Conservation (phyloP, 2,329 filamentous ascomycete genomes). For the Fusarium coffeatum region DNA sequence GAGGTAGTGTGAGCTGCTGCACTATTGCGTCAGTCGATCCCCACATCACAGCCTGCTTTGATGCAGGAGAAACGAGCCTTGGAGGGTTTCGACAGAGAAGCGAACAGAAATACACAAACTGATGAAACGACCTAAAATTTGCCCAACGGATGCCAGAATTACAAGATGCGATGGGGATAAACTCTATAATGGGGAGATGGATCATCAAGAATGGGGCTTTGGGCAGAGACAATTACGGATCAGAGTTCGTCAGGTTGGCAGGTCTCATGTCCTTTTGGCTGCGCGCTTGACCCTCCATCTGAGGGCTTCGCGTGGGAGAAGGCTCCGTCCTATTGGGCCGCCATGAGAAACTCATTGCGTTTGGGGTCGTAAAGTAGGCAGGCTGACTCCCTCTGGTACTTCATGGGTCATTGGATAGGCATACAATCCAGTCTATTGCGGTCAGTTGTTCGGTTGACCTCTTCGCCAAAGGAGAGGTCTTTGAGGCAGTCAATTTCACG, state of each 20-base stretch:
- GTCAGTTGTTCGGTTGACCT: constrained; percentile 13
- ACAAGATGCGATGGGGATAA: constrained; percentile 1
- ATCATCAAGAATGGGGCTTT: constrained; percentile 21
- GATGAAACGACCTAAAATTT: constrained; percentile 13
- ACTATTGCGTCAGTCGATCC: constrained; percentile 46
- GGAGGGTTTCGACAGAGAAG: constrained; percentile 13
- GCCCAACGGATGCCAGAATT: constrained; percentile 17
- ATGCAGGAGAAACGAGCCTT: constrained; percentile 33
- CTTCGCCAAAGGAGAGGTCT: constrained; percentile 2
- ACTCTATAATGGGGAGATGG: constrained; percentile 13
- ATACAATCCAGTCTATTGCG: constrained; percentile 3
- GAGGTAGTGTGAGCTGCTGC: constrained; percentile 42
- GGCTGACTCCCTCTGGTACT: constrained; percentile 30
- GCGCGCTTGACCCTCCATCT: constrained; percentile 45
- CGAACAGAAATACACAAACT: constrained; percentile 2
- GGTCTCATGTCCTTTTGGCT: constrained; percentile 45
- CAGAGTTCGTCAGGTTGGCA: constrained; percentile 34
- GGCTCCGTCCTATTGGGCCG: constrained; percentile 43
- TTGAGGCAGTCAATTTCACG: not conserved
- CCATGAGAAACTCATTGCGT: constrained; percentile 37
- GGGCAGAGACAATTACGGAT: constrained; percentile 31
- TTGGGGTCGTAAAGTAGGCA: constrained; percentile 35
- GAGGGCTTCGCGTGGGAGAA: constrained; percentile 42
- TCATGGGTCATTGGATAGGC: constrained; percentile 20
- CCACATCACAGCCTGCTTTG: constrained; percentile 37